Percentiles rank a stretch among this genome's conserved stretches.
Conservation (phyloP, 352 stramenopile genomes). For the Peronospora destructor region DNA sequence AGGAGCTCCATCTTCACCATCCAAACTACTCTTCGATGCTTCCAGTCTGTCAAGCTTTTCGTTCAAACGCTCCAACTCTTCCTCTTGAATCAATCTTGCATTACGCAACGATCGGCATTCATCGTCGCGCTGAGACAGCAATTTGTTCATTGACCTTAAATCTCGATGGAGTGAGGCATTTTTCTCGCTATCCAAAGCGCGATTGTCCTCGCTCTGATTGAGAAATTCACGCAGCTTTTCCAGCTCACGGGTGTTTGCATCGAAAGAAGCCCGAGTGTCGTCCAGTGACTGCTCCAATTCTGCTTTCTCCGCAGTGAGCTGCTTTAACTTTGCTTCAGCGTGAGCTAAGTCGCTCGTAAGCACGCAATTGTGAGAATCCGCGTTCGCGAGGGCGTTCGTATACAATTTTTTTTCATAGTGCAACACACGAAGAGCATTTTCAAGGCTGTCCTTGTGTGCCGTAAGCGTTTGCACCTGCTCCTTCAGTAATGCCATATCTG, state of each 20-base stretch:
- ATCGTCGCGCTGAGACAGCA: conserved; percentile 60
- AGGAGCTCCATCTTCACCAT: conserved; percentile 8
- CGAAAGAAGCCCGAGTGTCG: conserved; percentile 33
- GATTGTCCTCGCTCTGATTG: conserved; percentile 48
- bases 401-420: conserved; percentile 84
- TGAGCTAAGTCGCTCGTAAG: conserved; percentile 51
- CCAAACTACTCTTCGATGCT: conserved; percentile 1
- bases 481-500: conserved; percentile 26
- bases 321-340: conserved; percentile 49
- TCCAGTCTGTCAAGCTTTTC: conserved; percentile 30
- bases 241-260: conserved; percentile 42
- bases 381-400: conserved; percentile 69
- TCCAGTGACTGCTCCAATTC: conserved; percentile 42
- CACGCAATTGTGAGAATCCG: conserved; percentile 70
- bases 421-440: conserved; percentile 62
- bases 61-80: conserved; percentile 49
- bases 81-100: conserved; percentile 43
- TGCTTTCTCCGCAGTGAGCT: conserved; percentile 27
- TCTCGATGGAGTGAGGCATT: conserved; percentile 65
- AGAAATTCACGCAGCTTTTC: conserved; percentile 54
- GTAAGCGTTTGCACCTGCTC: conserved; percentile 51
- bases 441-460: conserved; percentile 54
- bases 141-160: conserved; percentile 61
- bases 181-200: conserved; percentile 54
- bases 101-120: conserved; percentile 59